Base-by-base conservation (phyloP, 176 grass and related monocot genomes). In the Pontederia crassipes region DNA sequence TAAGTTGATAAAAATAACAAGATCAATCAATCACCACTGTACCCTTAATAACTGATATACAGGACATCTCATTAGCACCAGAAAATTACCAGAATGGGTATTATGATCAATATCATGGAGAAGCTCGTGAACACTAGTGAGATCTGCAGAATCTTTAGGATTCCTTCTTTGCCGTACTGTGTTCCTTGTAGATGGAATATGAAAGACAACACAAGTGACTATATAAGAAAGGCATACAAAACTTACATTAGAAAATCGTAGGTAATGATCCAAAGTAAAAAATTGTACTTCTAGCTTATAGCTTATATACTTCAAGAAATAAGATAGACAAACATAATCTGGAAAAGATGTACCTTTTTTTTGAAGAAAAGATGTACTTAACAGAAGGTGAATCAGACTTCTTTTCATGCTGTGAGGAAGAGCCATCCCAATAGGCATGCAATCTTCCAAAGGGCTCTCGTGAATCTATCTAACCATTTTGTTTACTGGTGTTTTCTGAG, bases 381-480 rank as follows among this genome's bases (percentile, higher is more conserved):
- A 96, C 62, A 58, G 86, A 80, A 71, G 78, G 75, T 77, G 90
- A 81, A 50, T 85, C 80, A 63, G 72, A 69, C 75, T 87, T 90
- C 65, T 85, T 96, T 80, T 87, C 80, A 58, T 74, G 72, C 60
- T 80, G 77, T 71, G 86, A 90, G 48, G 57, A 49, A 74, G 82
- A 81, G 11, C 77, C 86, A 24, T 75, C 69, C 83, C 86, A 87
- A 70, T 96, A 90, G 20, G 86, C 71, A 64, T 90, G 91, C 66
- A 96, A 74, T 66, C 86, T 96, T 58, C 86, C 91, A 80, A 79
- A 87, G 58, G 86, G 83, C 74, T 87, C 40, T 7, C 66, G 77
- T 52, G 86, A 85, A 82, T 96, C 91, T 72, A 78, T 96, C 91
- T 90, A 12, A 96, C 80, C 75, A 96, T 84, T 80, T 87, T 80